phyloP scores from a whole-genome alignment of 306 rosid species.

The Quercus berberidifolia region DNA sequence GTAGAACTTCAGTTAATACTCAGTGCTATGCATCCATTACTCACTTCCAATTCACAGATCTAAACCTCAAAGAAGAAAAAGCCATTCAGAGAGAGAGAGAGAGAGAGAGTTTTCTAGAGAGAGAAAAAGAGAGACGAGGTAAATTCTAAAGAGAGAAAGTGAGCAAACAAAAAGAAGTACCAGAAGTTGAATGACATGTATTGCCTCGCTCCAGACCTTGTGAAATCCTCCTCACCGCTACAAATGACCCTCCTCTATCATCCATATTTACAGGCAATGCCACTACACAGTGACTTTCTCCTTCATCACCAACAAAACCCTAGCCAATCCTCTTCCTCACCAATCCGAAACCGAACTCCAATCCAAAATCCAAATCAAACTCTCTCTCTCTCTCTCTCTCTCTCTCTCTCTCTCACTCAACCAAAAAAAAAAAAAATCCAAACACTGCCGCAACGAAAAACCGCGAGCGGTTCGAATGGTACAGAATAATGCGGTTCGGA shows the following conservation, averaged over 20 bases:
- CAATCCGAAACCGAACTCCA: background rate
- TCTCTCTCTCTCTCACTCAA: background rate
- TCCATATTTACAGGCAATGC: slow-evolving; percentile 47
- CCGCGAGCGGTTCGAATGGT: no score
- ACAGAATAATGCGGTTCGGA: no score
- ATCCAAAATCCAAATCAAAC: background rate
- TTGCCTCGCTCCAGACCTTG: slow-evolving; percentile 87
- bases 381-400: no score
- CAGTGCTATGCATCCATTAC: slow-evolving; percentile 21
- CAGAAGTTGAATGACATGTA: slow-evolving; percentile 83
- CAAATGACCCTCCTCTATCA: slow-evolving; percentile 94
- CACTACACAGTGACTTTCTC: slow-evolving; percentile 12
- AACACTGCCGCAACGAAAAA: background rate
- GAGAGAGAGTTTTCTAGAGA: background rate
- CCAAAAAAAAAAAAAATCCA: background rate
- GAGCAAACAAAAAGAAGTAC: slow-evolving; percentile 27
- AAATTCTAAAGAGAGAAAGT: background rate
- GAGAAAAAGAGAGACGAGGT: slow-evolving; percentile 13
- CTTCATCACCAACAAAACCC: background rate
- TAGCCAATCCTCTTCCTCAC: slow-evolving; percentile 8
- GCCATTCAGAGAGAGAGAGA: background rate
- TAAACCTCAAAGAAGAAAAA: slow-evolving; percentile 14
- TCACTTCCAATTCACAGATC: slow-evolving; percentile 45
- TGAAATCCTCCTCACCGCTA: slow-evolving; percentile 94
- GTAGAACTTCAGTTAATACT: slow-evolving; percentile 25